Conservation (phyloP, 371 early-diverging fungal species). For the Actinomortierella ambigua region DNA sequence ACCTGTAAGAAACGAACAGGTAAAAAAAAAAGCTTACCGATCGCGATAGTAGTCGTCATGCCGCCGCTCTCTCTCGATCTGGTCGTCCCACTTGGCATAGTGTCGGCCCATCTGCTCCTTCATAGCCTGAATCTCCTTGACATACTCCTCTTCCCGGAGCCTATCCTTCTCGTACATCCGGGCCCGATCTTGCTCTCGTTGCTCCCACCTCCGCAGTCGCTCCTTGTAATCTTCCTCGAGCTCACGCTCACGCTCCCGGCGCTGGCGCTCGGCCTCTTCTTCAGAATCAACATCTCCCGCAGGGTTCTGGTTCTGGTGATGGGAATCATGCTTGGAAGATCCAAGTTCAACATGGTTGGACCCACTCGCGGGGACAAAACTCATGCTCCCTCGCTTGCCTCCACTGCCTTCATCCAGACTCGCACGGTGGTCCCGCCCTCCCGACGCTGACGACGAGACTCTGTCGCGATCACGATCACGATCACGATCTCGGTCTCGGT, state of each 20-base stretch:
- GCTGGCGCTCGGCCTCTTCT: conserved; percentile 62
- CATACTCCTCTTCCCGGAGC: conserved; percentile 55
- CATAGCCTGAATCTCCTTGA: conserved; percentile 50
- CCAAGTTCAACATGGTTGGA: conserved; percentile 46
- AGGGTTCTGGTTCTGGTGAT: conserved; percentile 33
- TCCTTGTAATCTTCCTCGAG: conserved; percentile 69
- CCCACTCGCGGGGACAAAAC: conserved; percentile 46
- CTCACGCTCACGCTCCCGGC: conserved; percentile 71
- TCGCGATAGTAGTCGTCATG: conserved; percentile 75
- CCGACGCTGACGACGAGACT: conserved; percentile 27
- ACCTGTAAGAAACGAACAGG: neutral
- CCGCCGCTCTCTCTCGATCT: conserved; percentile 64
- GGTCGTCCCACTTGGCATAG: conserved; percentile 79
- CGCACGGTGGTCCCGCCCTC: conserved; percentile 42
- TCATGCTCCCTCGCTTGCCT: conserved; percentile 22
- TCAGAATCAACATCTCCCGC: conserved; percentile 58
- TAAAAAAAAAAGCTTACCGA: conserved; percentile 47
- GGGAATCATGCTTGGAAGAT: conserved; percentile 15
- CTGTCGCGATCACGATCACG: conserved; percentile 24
- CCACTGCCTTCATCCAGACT: conserved; percentile 16
- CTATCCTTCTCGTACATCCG: conserved; percentile 60
- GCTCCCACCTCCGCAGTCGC: conserved; percentile 71
- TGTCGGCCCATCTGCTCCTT: conserved; percentile 56
- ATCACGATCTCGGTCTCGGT: conserved; percentile 15
- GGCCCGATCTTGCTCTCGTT: conserved; percentile 57